Base-by-base conservation (phyloP, 2,329 filamentous ascomycete genomes). In the Fusarium torreyae region DNA sequence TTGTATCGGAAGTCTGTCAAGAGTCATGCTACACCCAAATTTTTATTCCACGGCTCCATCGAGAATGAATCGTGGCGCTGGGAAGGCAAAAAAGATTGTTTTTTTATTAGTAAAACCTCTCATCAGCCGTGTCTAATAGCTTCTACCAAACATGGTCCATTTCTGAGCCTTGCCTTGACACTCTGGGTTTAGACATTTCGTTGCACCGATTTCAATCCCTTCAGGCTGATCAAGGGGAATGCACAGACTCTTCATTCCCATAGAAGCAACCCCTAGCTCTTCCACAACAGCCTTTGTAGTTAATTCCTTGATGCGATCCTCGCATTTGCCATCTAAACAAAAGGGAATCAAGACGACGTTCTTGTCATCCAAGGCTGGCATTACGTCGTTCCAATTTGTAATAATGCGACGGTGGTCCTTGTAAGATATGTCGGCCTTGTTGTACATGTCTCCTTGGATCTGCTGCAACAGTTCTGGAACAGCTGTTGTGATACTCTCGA, bases 291-390 rank as follows among this genome's bases (percentile, higher is more conserved):
- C 86, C 18, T 82, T 80, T 75, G 92, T 93, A 68, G 93, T 97
- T 78, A 94, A 86, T 57, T 97, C 94, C 88, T 98, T 98, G 84
- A 98, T 94, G 79, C 93, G 89, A 75, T 98, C 95, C 82, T 98
- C 95, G 77, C 95, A 98, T 78, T 92, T 89, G 71, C 83, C 82
- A 34, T 88, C 92, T 66, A 94, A 84, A 79, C 97, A 99, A 85
- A 94, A 92, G 53, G 95, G 95, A 70, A 98, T 97, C 63, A 98
- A 84, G 43, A 97, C 91, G 43, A 98, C 90, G 77, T 98, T 97
- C 87, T 97, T 97, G 78, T 88, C 85, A 80, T 99, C 96, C 40
- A 99, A 88, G 1, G 93, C 90, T 9, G 96, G 95, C 44, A 96
- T 89, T 57, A 99, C 97, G 54, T 97, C 91, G 39, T 93, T 91